These are phyloP conservation scores for Pleurozium schreberi DNA, from an alignment of 225 moss, liverwort and hornwort genomes.

Conservation along the genomic window DNA sequence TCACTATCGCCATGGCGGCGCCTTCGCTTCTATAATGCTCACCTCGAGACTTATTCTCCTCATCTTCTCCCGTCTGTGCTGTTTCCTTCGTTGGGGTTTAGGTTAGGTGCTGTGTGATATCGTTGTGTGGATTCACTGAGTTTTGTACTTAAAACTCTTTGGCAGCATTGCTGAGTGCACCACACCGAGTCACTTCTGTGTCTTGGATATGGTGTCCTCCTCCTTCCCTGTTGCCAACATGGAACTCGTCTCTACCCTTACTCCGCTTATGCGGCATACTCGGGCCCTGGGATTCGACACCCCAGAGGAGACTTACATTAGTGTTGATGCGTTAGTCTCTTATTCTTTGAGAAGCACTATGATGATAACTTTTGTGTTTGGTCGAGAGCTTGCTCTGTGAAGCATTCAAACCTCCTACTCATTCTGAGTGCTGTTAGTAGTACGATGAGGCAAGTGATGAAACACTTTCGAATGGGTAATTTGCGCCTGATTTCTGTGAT, in stretches of 20 bases:
- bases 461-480: slow-evolving; percentile 41
- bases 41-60: rapidly evolving
- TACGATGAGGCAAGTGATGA: slow-evolving; percentile 13
- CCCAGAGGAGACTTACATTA: slow-evolving; percentile 18
- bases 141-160: neutral
- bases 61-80: rapidly evolving
- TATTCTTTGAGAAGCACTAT: neutral
- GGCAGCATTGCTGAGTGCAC: slow-evolving; percentile 59
- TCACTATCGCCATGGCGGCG: neutral
- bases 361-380: slow-evolving; percentile 1
- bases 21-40: slow-evolving; percentile 1
- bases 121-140: no score
- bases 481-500: slow-evolving; percentile 59
- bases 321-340: no score
- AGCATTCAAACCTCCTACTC: slow-evolving; percentile 20
- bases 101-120: rapidly evolving
- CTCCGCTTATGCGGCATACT: neutral
- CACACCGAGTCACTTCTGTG: slow-evolving; percentile 7
- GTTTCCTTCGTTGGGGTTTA: rapidly evolving
- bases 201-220: slow-evolving; percentile 48
- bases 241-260: slow-evolving; percentile 2
- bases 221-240: slow-evolving; percentile 55
- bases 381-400: slow-evolving; percentile 7
- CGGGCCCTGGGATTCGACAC: slow-evolving; percentile 50
- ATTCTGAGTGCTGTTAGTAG: neutral